These are phyloP conservation scores for Turritis glabra DNA, from an alignment of 345 rosid species.

Conservation along the genomic window DNA sequence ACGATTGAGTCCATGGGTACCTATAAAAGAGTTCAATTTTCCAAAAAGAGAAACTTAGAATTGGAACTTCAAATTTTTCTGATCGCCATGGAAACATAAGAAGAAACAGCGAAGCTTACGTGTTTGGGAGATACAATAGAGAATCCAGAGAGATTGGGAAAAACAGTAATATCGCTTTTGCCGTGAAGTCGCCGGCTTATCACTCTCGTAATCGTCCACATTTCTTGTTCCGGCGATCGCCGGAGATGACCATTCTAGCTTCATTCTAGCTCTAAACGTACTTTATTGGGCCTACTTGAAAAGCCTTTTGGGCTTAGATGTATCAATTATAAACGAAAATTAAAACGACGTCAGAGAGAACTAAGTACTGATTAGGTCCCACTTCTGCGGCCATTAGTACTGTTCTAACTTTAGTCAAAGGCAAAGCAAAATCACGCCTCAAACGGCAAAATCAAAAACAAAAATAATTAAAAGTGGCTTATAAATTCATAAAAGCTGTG, in stretches of 20 bases:
- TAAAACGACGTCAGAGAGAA: background rate
- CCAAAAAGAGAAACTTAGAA: background rate
- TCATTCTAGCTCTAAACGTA: background rate
- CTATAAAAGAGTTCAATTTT: background rate
- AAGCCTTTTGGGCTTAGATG: background rate
- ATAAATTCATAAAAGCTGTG: background rate
- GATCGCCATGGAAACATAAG: background rate
- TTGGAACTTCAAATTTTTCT: background rate
- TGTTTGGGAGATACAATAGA: constrained; percentile 58
- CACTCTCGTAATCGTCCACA: constrained; percentile 39
- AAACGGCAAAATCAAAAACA: background rate
- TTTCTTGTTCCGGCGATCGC: constrained; percentile 25
- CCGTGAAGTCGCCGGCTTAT: constrained; percentile 47
- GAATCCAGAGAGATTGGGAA: constrained; percentile 54
- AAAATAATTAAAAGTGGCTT: background rate
- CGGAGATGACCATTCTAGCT: constrained; percentile 2
- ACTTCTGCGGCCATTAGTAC: background rate
- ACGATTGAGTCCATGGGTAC: background rate
- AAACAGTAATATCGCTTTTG: background rate
- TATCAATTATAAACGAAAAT: too few species aligned
- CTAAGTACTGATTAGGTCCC: background rate
- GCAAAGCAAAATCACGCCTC: background rate
- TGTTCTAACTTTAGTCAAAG: constrained; percentile 24
- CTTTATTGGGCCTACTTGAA: background rate
- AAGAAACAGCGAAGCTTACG: constrained; percentile 43